These are phyloP conservation scores for Fusarium agapanthi DNA, from an alignment of 2,329 filamentous ascomycete species.

Conservation along the genomic window DNA sequence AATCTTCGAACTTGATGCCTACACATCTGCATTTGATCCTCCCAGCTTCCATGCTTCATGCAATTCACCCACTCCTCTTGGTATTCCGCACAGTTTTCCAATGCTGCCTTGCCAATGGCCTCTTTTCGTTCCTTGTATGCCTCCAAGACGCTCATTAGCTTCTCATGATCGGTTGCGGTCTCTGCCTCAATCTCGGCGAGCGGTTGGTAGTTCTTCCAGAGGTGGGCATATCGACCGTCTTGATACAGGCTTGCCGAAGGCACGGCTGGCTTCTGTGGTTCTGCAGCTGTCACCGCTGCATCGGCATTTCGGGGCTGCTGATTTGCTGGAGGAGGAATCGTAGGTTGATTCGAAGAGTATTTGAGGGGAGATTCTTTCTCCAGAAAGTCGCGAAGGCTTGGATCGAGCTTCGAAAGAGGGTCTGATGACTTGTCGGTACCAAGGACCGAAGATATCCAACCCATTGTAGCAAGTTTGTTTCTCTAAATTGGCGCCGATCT, in stretches of 20 bases:
- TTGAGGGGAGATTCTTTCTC: constrained; percentile 82
- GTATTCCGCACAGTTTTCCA: constrained; percentile 93
- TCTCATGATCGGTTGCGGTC: constrained; percentile 79
- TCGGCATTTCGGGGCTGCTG: constrained; percentile 8
- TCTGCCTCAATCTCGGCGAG: constrained; percentile 74
- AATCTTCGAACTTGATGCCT: constrained; percentile 78
- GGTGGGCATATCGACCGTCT: constrained; percentile 76
- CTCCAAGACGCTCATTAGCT: constrained; percentile 80
- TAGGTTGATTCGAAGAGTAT: constrained; percentile 55
- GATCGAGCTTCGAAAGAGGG: constrained; percentile 79
- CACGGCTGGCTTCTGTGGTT: constrained; percentile 44
- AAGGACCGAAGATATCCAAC: constrained; percentile 66
- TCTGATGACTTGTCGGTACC: constrained; percentile 58
- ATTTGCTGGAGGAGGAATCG: constrained; percentile 14
- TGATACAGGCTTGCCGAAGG: constrained; percentile 63
- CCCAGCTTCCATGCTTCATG: constrained; percentile 76
- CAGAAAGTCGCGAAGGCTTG: constrained; percentile 84
- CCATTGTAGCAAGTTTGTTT: constrained; percentile 52
- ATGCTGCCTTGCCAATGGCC: constrained; percentile 79
- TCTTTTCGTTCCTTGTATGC: constrained; percentile 84
- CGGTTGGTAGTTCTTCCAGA: constrained; percentile 92
- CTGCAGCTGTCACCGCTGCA: constrained; percentile 29
- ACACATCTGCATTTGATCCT: constrained; percentile 81
- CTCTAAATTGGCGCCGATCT: background rate
- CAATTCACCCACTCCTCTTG: constrained; percentile 85